Evolutionary conservation across 2,329 filamentous ascomycete genomes (phyloP).

Genomic region (Magnaporthiopsis incrustans): DNA sequence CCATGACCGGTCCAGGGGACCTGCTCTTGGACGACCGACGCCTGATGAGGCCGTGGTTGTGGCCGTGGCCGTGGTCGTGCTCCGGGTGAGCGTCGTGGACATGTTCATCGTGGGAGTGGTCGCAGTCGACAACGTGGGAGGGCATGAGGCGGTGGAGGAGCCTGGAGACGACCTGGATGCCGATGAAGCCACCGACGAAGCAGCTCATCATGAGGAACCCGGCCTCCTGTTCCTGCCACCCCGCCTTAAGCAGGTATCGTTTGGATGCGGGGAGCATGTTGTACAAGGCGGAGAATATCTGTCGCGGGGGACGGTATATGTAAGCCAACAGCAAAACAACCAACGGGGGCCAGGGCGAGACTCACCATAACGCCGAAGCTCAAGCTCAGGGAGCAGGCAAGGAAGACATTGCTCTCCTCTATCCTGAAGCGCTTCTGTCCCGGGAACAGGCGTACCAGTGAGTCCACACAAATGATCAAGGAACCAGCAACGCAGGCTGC

Average conservation of each 20-base stretch:
- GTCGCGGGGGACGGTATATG: constrained; percentile 1
- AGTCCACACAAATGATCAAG: constrained; percentile 78
- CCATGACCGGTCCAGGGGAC: neutral
- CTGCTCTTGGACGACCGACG: constrained; percentile 8
- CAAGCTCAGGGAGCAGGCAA: constrained; percentile 80
- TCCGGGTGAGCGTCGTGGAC: constrained; percentile 15
- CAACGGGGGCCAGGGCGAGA: constrained; percentile 9
- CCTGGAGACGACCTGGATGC: constrained; percentile 66
- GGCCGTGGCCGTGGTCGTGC: constrained; percentile 20
- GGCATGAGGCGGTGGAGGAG: constrained; percentile 67
- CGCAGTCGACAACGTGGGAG: constrained; percentile 73
- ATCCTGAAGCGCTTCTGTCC: constrained; percentile 74
- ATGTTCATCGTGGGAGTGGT: constrained; percentile 60
- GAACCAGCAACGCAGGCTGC: constrained; percentile 64
- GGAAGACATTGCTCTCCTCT: constrained; percentile 79
- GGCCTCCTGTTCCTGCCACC: constrained; percentile 57
- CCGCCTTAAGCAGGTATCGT: constrained; percentile 63
- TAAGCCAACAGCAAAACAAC: neutral
- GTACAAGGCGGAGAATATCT: constrained; percentile 89
- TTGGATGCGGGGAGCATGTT: constrained; percentile 88
- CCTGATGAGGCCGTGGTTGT: constrained; percentile 14
- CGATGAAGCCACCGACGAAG: constrained; percentile 65
- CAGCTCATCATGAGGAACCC: constrained; percentile 61
- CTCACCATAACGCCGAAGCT: constrained; percentile 94
- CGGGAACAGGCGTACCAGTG: constrained; percentile 64